Base-by-base conservation (phyloP, 495 filamentous ascomycete species). In the Talaromyces adpressus region DNA sequence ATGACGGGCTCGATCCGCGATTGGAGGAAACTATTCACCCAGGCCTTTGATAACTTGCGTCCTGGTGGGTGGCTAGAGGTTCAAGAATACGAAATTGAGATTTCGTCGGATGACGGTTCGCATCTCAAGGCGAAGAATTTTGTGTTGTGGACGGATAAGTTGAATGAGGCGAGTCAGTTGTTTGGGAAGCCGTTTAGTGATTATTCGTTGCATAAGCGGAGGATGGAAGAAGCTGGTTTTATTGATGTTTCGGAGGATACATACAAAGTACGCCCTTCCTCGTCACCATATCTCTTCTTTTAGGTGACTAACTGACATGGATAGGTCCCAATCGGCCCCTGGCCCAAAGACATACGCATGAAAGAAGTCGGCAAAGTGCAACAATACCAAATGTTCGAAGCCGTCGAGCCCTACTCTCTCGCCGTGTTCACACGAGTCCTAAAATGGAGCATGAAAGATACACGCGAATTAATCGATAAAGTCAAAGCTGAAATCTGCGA, bases 1-100 rank as follows among this genome's bases (percentile, higher is more conserved):
- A 74, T 89, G 65, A 79, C 80, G 23, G 82, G 80, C 2, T 77
- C 75, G 54, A 82, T 92, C 58, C 74, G 75, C 16, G 79, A 91
- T 72, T 87, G 85, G 77, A 79, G 82, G 41, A 71, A 68, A 22
- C 70, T 90, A 3, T 74, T 88, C 56, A 59, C 64, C 16, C 78
- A 82, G 58, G 72, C 72, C 23, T 80, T 74, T 57, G 69, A 79
- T 9, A 78, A 82, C 59, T 71, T 87, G 2, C 76, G 78, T 25
- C 85, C 86, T 4, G 81, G 84, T 18, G 87, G 85, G 32, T 87
- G 78, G 63, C 71, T 85, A 62, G 88, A 90, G 71, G 76, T 87
- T 23, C 78, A 84, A 45, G 81, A 86, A 5, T 76, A 84, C 52
- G 78, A 86, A 61, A 71, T 78, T 4, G 72, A 73, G 57, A 72